phyloP scores from a whole-genome alignment of 2,329 filamentous ascomycete genomes.

The Rhynchosporium graminicola region DNA sequence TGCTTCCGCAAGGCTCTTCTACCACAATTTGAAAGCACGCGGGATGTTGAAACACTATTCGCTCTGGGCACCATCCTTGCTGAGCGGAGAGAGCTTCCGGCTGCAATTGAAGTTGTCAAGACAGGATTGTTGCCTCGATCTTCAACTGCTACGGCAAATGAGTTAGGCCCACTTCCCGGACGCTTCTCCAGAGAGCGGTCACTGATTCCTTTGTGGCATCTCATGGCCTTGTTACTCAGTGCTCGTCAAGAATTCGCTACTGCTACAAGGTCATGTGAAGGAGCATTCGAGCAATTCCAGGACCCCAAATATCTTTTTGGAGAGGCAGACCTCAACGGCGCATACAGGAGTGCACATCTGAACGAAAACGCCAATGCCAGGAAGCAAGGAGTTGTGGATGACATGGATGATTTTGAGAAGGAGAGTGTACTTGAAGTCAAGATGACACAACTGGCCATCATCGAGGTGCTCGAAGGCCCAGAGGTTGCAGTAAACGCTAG shows the following conservation, averaged over 20 bases:
- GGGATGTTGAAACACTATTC: constrained; percentile 77
- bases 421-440: constrained; percentile 89
- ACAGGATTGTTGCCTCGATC: constrained; percentile 65
- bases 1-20: constrained; percentile 73
- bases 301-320: constrained; percentile 71
- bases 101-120: constrained; percentile 82
- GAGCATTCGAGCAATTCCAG: constrained; percentile 86
- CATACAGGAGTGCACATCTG: constrained; percentile 66
- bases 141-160: constrained; percentile 39
- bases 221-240: constrained; percentile 82
- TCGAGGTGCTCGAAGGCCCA: constrained; percentile 82
- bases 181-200: constrained; percentile 56
- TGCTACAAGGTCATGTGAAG: constrained; percentile 81
- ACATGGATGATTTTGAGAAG: constrained; percentile 82
- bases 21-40: constrained; percentile 62
- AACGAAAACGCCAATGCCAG: constrained; percentile 47
- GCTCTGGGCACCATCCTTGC: constrained; percentile 82
- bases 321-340: constrained; percentile 49
- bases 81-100: constrained; percentile 77
- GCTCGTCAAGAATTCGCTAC: constrained; percentile 82
- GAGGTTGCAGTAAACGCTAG: constrained; percentile 86
- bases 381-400: constrained; percentile 63
- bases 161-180: constrained; percentile 42
- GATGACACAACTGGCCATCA: constrained; percentile 85
- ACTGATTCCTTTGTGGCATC: constrained; percentile 83